A percentile compares a stretch with the other conserved stretches of the same genome.
Evolutionary conservation across 1,284 basidiomycete genomes (phyloP).

Genomic region (Uromyces viciae-fabae): DNA sequence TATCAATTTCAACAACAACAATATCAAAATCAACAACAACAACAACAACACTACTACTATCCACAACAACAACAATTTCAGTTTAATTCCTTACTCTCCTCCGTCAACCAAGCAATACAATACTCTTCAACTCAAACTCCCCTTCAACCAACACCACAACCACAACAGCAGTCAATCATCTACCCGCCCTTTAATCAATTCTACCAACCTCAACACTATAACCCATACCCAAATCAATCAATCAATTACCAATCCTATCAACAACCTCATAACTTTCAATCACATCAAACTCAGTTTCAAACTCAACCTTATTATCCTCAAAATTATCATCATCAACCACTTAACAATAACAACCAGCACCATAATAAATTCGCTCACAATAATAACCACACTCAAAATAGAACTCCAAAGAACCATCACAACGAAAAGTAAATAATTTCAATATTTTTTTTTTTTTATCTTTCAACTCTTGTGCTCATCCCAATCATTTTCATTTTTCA

Average conservation of each 20-base stretch:
- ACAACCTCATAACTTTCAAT: not conserved
- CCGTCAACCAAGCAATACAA: conserved; percentile 31
- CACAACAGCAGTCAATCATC: not conserved
- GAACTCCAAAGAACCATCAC: not conserved
- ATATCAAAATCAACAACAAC: conserved; percentile 1
- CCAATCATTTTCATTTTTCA: not conserved
- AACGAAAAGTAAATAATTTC: conserved; percentile 3
- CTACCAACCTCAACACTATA: not conserved
- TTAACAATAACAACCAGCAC: not conserved
- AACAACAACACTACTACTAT: conserved; percentile 5
- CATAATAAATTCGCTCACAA: not conserved
- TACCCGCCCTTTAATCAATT: not conserved
- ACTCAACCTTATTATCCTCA: conserved; percentile 4
- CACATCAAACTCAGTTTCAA: not conserved
- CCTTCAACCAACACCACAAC: not conserved
- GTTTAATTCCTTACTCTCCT: conserved; percentile 1
- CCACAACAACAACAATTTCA: conserved; percentile 5
- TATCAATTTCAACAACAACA: not conserved
- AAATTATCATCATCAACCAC: not conserved
- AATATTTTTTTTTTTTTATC: not conserved
- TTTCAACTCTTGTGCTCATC: not conserved
- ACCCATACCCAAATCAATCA: too few species aligned
- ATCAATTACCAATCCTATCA: not conserved
- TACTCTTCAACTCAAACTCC: not conserved
- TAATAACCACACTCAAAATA: not conserved